Evolutionary conservation across 192 early-diverging fungal species (phyloP), one percentile per base, ranked within the genome.

Genomic region (Backusella westeae): DNA sequence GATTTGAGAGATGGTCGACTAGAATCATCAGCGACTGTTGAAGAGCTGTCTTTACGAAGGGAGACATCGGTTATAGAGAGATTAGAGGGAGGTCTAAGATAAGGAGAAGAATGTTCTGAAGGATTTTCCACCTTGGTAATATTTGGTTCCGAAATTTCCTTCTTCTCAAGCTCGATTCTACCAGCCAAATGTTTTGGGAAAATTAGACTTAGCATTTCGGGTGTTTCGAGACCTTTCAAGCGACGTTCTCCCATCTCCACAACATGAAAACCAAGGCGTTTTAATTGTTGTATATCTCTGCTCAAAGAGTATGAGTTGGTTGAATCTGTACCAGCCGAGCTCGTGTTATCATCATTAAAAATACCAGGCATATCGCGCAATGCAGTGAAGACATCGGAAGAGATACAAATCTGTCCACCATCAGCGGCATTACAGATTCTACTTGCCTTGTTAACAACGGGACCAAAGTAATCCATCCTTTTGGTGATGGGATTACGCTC

Each of bases 401-500:
- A 94, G 6, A 96, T 87, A 74, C 93, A 94, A 23, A 96, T 93
- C 74, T 97, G 94, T 3, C 96, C 96, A 23, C 96, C 96, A 75
- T 97, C 95, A 0, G 95, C 95, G 6, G 91, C 91, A 21, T 88
- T 89, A 70, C 93, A 91, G 53, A 96, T 93, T 63, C 96, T 89
- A 36, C 93, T 88, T 3, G 95, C 91, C 12, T 94, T 90, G 78
- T 97, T 97, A 44, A 96, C 95, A 87, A 97, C 93, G 0, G 95
- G 96, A 0, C 96, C 96, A 88, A 95, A 97, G 81, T 97, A 97
- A 82, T 97, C 96, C 96, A 97, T 97, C 56, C 96, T 91, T 38
- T 90, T 86, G 26, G 96, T 97, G 63, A 96, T 88, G 14, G 94
- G 93, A 74, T 97, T 94, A 23, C 90, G 88, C 71, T 97, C 96